These are phyloP conservation scores for Zhuliangozyma blackwelliae DNA, from an alignment of 1,139 yeast species.

Conservation along the genomic window DNA sequence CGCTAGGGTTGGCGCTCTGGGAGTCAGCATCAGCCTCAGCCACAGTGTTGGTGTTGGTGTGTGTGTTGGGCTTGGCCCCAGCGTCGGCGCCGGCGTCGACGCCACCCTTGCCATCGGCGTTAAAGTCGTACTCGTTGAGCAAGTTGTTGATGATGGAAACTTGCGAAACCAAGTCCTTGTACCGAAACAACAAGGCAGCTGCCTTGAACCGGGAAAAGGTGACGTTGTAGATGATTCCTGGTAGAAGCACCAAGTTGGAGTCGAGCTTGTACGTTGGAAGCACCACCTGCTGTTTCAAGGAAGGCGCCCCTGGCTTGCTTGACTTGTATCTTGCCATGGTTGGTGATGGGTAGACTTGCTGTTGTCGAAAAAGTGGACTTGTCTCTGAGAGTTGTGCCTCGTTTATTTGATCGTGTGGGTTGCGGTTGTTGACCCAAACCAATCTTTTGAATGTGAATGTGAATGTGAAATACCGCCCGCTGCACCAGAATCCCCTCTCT, in stretches of 20 bases:
- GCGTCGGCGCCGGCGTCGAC: slow-evolving; percentile 4
- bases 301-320: not conserved
- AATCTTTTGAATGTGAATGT: too few relatives aligned
- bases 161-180: slow-evolving; percentile 24
- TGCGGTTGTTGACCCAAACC: too few relatives aligned
- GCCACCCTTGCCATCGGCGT: slow-evolving; percentile 13
- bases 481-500: too few relatives aligned
- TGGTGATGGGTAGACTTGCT: too few relatives aligned
- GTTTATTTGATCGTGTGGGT: too few relatives aligned
- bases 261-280: slow-evolving; percentile 42
- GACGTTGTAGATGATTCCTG: slow-evolving; percentile 59
- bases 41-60: not conserved
- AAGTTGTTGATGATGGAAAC: slow-evolving; percentile 29
- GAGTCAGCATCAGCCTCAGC: too few relatives aligned
- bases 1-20: slow-evolving; percentile 13
- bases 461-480: too few relatives aligned
- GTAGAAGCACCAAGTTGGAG: slow-evolving; percentile 49
- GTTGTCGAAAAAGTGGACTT: too few relatives aligned
- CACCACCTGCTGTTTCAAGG: slow-evolving; percentile 9
- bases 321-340: slow-evolving; percentile 2
- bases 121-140: slow-evolving; percentile 33
- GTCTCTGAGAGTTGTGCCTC: too few relatives aligned
- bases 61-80: not conserved
- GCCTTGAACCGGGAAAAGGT: slow-evolving; percentile 48
- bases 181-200: slow-evolving; percentile 41